Evolutionary conservation across 2,329 filamentous ascomycete species (phyloP).

Genomic region (Coniochaeta sp.): DNA sequence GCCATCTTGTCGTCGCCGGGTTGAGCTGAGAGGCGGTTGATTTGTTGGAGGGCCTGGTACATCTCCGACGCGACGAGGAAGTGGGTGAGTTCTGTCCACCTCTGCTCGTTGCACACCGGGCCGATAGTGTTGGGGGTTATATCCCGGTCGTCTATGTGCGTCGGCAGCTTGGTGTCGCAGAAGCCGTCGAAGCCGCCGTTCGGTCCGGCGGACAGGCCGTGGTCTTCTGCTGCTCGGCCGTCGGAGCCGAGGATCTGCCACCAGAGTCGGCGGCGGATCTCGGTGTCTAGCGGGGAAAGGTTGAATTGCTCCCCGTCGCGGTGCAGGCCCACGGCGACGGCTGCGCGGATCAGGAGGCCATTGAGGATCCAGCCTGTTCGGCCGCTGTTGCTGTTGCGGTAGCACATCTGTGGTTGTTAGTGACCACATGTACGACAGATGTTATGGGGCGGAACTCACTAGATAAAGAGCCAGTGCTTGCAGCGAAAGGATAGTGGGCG

Average conservation of each 20-base stretch:
- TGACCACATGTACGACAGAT: slow-evolving; percentile 2
- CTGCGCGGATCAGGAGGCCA: slow-evolving; percentile 37
- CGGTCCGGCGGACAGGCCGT: slow-evolving; percentile 30
- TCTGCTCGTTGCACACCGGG: slow-evolving; percentile 34
- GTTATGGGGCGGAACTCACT: slow-evolving; percentile 18
- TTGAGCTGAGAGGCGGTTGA: background rate
- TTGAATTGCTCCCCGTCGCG: slow-evolving; percentile 35
- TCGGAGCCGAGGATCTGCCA: slow-evolving; percentile 49
- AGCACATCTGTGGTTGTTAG: slow-evolving; percentile 15
- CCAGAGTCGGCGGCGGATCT: slow-evolving; percentile 46
- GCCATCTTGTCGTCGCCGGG: background rate
- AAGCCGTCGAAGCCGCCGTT: slow-evolving; percentile 29
- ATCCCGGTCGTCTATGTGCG: slow-evolving; percentile 49
- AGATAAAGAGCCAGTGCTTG: slow-evolving; percentile 14
- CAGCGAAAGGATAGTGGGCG: background rate
- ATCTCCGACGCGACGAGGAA: slow-evolving; percentile 30
- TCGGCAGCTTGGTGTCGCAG: slow-evolving; percentile 44
- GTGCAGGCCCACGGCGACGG: slow-evolving; percentile 33
- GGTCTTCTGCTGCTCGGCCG: slow-evolving; percentile 47
- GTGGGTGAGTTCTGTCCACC: slow-evolving; percentile 52
- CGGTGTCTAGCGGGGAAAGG: slow-evolving; percentile 42
- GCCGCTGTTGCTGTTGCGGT: slow-evolving; percentile 24
- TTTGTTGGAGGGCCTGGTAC: background rate
- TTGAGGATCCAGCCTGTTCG: slow-evolving; percentile 31
- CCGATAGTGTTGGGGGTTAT: slow-evolving; percentile 39